A percentile compares a stretch with the other conserved stretches of the same genome.
These are phyloP conservation scores for Thielaviopsis populi DNA, from an alignment of 2,329 filamentous ascomycete species.

Conservation along the genomic window DNA sequence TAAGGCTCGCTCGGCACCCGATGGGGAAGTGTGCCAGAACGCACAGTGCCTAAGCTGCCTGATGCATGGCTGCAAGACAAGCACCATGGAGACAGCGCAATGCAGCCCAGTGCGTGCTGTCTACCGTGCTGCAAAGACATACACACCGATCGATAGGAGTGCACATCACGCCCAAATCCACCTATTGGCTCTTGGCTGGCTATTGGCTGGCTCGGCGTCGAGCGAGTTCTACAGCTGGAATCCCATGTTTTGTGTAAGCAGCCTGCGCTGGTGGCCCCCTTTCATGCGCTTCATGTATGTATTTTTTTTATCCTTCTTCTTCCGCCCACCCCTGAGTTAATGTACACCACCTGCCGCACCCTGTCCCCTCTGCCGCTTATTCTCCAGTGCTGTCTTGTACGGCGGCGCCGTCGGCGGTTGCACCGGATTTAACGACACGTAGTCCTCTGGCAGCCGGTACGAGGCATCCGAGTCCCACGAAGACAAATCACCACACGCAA, in stretches of 20 bases:
- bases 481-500: slow-evolving; percentile 92
- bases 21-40: too few species aligned
- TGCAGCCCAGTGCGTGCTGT: neutral
- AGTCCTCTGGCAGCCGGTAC: slow-evolving; percentile 72
- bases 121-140: too few species aligned
- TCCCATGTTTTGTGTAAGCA: neutral
- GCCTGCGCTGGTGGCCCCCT: neutral
- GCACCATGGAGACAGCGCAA: neutral
- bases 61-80: too few species aligned
- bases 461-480: slow-evolving; percentile 93
- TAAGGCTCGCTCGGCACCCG: too few species aligned
- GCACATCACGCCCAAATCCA: neutral
- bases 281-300: neutral
- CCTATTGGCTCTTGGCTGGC: neutral
- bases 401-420: slow-evolving; percentile 93
- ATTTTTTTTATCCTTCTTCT: neutral
- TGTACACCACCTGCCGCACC: slow-evolving; percentile 51
- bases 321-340: slow-evolving; percentile 18
- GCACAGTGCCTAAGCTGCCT: too few species aligned
- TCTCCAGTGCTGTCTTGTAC: slow-evolving; percentile 77
- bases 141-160: too few species aligned
- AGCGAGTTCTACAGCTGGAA: neutral
- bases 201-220: neutral
- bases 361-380: slow-evolving; percentile 55
- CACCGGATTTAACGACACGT: slow-evolving; percentile 77